Conservation (phyloP, 169 alveolate genomes). For the Eimeria maxima region DNA sequence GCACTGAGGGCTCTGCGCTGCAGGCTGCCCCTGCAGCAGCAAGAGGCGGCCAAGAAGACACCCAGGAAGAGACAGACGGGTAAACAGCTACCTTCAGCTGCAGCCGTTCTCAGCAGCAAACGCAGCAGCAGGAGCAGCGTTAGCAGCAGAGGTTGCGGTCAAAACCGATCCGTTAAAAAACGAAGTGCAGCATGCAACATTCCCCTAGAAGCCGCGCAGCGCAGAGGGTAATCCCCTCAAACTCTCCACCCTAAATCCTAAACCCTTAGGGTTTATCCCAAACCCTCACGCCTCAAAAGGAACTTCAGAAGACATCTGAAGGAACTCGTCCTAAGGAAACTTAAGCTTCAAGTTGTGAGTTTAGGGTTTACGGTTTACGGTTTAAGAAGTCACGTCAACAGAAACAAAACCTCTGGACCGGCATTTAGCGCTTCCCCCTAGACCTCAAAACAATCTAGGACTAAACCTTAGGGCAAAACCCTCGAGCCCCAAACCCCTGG, state of each 20-base stretch:
- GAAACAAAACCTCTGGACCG: neutral
- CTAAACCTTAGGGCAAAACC: too few species aligned
- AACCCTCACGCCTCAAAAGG: too few species aligned
- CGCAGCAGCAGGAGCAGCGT: too few species aligned
- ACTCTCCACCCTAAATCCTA: constrained; percentile 2
- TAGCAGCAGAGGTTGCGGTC: neutral
- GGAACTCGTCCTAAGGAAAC: too few species aligned
- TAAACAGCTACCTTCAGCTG: neutral
- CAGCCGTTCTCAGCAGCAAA: neutral
- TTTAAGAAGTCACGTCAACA: neutral
- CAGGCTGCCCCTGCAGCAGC: constrained; percentile 10
- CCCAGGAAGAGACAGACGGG: neutral
- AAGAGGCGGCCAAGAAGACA: neutral
- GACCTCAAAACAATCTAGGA: too few species aligned
- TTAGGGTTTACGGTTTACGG: neutral
- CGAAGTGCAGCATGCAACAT: too few species aligned
- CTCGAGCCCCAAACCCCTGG: too few species aligned
- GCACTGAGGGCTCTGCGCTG: neutral
- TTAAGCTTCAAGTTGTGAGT: neutral
- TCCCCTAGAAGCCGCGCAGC: too few species aligned
- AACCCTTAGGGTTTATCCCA: neutral
- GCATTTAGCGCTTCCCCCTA: too few species aligned
- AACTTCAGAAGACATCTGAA: too few species aligned
- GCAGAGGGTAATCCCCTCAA: neutral
- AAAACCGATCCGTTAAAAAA: too few species aligned